Evolutionary conservation across 441 rosid species (phyloP).

Genomic region (Manihot esculenta): DNA sequence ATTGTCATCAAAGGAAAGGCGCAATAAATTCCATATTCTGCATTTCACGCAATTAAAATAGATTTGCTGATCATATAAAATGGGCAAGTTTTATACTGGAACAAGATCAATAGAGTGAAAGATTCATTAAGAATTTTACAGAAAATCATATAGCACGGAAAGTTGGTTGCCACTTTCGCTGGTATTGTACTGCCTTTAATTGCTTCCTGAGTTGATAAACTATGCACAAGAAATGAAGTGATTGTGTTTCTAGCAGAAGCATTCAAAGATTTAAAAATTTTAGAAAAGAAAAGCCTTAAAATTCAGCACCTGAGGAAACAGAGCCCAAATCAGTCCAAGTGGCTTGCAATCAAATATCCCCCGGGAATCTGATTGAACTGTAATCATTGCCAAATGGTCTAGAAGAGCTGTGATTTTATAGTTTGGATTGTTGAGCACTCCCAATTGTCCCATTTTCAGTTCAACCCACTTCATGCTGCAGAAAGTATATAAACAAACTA

Average conservation of each 20-base stretch:
- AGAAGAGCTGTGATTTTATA: conserved; percentile 96
- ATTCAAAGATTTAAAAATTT: not conserved
- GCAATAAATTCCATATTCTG: conserved; percentile 1
- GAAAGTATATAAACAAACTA: conserved; percentile 9
- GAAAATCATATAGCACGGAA: not conserved
- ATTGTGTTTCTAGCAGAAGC: not conserved
- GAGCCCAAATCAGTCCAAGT: conserved; percentile 91
- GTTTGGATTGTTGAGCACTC: conserved; percentile 78
- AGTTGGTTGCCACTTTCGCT: not conserved
- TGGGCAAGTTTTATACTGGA: not conserved
- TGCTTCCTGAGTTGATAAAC: not conserved
- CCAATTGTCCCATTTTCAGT: conserved; percentile 92
- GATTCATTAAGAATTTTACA: not conserved
- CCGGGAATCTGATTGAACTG: conserved; percentile 83
- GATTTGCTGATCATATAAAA: not conserved
- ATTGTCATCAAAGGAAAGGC: not conserved
- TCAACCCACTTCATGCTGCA: conserved; percentile 99
- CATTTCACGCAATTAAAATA: not conserved
- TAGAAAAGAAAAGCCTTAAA: not conserved
- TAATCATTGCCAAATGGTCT: conserved; percentile 91
- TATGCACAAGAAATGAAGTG: not conserved
- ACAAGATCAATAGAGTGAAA: not conserved
- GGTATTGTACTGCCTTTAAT: not conserved
- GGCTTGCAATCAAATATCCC: conserved; percentile 95
- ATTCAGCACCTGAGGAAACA: conserved; percentile 66